Conservation (phyloP, 345 rosid species). For the Rhodamnia rubescens region DNA sequence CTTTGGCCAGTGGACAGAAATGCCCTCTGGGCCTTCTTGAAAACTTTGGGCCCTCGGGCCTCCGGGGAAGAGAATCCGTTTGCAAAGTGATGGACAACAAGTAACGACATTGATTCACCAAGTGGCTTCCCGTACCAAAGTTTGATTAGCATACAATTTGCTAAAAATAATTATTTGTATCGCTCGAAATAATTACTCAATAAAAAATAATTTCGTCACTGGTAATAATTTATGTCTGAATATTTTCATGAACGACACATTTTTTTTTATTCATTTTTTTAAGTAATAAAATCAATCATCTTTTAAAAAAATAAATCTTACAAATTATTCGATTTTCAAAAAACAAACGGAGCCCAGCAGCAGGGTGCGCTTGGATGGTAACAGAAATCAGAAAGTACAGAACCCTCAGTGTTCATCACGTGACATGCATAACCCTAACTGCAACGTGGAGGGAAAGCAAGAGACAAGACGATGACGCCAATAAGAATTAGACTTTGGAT, state of each 20-base stretch:
- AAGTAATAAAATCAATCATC: too few species aligned
- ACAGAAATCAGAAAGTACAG: background rate
- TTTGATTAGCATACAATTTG: background rate
- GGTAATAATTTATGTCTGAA: too few species aligned
- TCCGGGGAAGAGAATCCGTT: background rate
- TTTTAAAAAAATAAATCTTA: too few species aligned
- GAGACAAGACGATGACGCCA: background rate
- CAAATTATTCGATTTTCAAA: too few species aligned
- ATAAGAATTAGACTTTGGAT: background rate
- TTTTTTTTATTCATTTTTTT: background rate
- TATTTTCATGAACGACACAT: too few species aligned
- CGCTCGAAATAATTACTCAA: too few species aligned
- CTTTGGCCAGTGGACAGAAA: too few species aligned
- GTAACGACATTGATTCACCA: background rate
- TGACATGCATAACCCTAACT: background rate
- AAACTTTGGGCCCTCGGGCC: too few species aligned
- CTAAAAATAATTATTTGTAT: too few species aligned
- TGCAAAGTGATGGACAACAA: background rate
- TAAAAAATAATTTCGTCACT: too few species aligned
- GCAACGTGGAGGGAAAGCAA: background rate
- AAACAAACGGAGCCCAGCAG: background rate
- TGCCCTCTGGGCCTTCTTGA: too few species aligned
- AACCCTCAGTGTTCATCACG: background rate
- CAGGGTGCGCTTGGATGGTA: background rate
- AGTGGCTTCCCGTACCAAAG: background rate